phyloP scores from a whole-genome alignment of 1,139 yeast species.

The Hemisphaericaspora xylanilytica region DNA sequence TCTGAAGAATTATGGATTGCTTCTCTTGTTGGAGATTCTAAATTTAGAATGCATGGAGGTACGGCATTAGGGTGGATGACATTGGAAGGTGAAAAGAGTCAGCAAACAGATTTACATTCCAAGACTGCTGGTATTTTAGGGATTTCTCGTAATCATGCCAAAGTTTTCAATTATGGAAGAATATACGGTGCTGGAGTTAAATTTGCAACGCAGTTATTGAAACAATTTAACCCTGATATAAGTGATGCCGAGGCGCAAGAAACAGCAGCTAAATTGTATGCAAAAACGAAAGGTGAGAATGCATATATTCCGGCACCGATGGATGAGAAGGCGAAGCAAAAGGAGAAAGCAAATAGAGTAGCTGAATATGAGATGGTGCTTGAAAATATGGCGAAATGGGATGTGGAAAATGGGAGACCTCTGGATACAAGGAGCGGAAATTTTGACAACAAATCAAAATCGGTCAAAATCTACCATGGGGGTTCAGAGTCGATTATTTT shows the following conservation, averaged over 20 bases:
- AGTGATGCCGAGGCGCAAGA: constrained; percentile 67
- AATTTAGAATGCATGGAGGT: constrained; percentile 87
- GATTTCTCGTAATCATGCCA: constrained; percentile 88
- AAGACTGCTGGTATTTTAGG: constrained; percentile 90
- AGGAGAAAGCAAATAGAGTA: no score
- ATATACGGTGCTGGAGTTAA: constrained; percentile 96
- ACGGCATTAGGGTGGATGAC: constrained; percentile 99
- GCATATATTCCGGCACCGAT: constrained; percentile 13
- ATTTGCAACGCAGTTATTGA: constrained; percentile 78
- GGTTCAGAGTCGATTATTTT: constrained; percentile 94
- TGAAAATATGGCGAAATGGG: constrained; percentile 15
- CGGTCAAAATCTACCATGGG: constrained; percentile 64
- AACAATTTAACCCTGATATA: constrained; percentile 73
- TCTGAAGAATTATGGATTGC: constrained; percentile 99
- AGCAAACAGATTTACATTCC: constrained; percentile 92
- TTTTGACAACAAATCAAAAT: constrained; percentile 17
- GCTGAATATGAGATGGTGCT: no score
- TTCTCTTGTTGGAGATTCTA: constrained; percentile 87
- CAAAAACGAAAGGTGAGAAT: constrained; percentile 75
- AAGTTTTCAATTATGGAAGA: constrained; percentile 92
- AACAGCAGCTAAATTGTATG: constrained; percentile 68
- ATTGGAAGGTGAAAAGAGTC: constrained; percentile 86
- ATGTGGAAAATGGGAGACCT: no score
- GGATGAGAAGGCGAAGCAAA: background rate
- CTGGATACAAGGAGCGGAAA: no score